Evolutionary conservation across 2,329 filamentous ascomycete species (phyloP).

Genomic region (Myriosclerotinia curreyana): DNA sequence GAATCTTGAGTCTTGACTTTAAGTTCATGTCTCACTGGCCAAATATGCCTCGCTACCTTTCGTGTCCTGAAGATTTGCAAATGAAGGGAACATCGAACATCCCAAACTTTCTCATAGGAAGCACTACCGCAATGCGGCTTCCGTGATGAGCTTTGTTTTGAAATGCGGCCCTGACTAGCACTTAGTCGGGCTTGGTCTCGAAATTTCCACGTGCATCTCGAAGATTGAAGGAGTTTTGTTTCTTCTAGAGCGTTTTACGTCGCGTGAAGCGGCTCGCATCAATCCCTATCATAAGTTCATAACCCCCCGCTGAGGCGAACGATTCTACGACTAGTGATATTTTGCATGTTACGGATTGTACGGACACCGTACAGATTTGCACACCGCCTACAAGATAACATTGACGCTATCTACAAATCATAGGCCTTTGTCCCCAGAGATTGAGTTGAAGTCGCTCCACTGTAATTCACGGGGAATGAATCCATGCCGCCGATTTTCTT

Average conservation of each 20-base stretch:
- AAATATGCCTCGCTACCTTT: conserved; percentile 6
- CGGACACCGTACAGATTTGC: background rate
- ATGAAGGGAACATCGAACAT: conserved; percentile 17
- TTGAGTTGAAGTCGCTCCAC: conserved; percentile 17
- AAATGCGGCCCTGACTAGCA: conserved; percentile 16
- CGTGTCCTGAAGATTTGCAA: conserved; percentile 15
- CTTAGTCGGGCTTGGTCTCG: conserved; percentile 7
- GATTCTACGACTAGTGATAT: conserved; percentile 2
- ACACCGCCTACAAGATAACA: conserved; percentile 12
- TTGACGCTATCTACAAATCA: conserved; percentile 20
- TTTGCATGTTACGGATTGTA: conserved; percentile 2
- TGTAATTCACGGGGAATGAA: conserved; percentile 10
- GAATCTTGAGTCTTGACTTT: background rate
- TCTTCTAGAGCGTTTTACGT: conserved; percentile 13
- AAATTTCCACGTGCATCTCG: conserved; percentile 14
- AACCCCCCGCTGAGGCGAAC: background rate
- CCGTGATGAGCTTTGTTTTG: conserved; percentile 8
- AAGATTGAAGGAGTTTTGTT: conserved; percentile 11
- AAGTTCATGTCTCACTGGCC: conserved; percentile 14
- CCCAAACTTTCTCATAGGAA: background rate
- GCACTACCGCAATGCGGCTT: conserved; percentile 21
- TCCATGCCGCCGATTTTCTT: conserved; percentile 13
- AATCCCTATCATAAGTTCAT: background rate
- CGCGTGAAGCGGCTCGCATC: conserved; percentile 10
- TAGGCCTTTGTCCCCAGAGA: background rate